Evolutionary conservation across 106 monocot genomes (phyloP).

Genomic region (Apostasia ramifera): DNA sequence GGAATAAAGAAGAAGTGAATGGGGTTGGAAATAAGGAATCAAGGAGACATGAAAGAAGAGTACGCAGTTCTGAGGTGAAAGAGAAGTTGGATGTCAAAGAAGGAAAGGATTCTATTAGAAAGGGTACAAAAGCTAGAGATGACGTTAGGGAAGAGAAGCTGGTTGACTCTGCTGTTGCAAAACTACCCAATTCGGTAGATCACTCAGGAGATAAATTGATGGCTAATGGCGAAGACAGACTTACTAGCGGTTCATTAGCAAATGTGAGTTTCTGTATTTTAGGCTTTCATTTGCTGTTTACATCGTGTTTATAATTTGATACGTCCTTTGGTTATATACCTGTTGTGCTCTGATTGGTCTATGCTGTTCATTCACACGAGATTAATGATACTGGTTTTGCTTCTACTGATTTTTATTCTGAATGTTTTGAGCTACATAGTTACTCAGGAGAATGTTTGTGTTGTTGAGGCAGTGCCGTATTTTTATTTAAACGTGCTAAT

Average conservation of each 20-base stretch:
- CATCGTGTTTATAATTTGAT: no score
- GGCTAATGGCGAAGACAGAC: neutral
- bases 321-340: no score
- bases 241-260: neutral
- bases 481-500: no score
- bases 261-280: neutral
- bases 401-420: no score
- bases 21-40: neutral
- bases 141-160: constrained; percentile 2
- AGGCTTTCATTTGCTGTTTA: no score
- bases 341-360: no score
- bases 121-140: constrained; percentile 1
- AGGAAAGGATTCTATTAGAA: neutral
- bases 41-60: neutral
- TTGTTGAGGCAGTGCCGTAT: no score
- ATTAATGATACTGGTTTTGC: no score
- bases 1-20: constrained; percentile 4
- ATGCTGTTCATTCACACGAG: no score
- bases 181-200: constrained; percentile 1
- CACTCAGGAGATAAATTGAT: neutral
- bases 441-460: no score
- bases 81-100: neutral
- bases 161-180: neutral
- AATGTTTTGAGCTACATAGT: no score
- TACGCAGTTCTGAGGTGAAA: neutral